Base-by-base conservation (phyloP, 495 filamentous ascomycete genomes). In the Jackrogersella multiformis region DNA sequence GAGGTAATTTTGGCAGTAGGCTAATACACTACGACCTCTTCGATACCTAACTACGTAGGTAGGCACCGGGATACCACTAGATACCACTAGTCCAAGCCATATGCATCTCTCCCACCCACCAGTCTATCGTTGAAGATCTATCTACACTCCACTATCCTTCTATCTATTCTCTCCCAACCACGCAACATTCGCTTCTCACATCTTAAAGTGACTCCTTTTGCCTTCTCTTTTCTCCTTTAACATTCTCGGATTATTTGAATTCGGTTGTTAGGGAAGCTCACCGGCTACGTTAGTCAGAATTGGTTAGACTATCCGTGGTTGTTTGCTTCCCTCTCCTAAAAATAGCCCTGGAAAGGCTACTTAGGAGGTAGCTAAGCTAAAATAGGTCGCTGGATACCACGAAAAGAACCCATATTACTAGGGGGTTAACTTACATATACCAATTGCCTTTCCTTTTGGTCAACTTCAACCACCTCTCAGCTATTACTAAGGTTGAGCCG, bases 261-360 rank as follows among this genome's bases (percentile, higher is more conserved):
- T 69, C 67, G 68, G 49, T 66, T 61, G 56, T 59, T 39, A 57
- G 68, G 52, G 64, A 73, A 68, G 54, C 64, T 68, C 64, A 61
- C 49, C 61, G 56, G 64, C 56, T 38, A 56, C 54, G 67, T 59
- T 65, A 59, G 60, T 52, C n/a, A n/a, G n/a, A n/a, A n/a, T n/a
- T n/a, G 7, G 26, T 3, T 48, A 63, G 53, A 57, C 61, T 49
- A 41, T 32, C 41, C 6, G 61, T 66, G 58, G 64, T 61, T 57
- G 46, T 73, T 35, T 68, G 49, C 60, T 67, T 64, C 53, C 60
- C 64, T 60, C 61, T 68, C 67, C 46, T 53, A 61, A 46, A 63
- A 62, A 46, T 61, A 63, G 57, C 32, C 54, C 32, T 38, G 39
- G 26, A 12, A 38, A 45, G 42, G 20, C 35, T 34, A 54, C 9